phyloP scores from a whole-genome alignment of 2,329 filamentous ascomycete genomes.

The Cordyceps cateniannulata region DNA sequence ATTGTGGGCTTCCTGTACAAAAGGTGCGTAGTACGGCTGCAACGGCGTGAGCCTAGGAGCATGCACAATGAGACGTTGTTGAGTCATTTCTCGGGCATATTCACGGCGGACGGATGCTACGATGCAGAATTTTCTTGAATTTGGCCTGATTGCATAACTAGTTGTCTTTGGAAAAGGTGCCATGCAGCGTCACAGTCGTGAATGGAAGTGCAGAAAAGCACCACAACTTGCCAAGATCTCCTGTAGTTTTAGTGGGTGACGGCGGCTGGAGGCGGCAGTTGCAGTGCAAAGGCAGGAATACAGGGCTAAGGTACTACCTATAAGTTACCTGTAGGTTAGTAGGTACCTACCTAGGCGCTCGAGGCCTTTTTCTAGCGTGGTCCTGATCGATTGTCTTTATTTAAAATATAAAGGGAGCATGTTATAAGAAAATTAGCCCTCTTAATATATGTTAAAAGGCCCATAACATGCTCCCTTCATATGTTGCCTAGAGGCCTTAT shows the following conservation, averaged over 20 bases:
- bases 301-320: too few species aligned
- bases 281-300: background rate
- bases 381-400: too few species aligned
- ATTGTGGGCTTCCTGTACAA: background rate
- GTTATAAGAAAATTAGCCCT: too few species aligned
- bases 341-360: too few species aligned
- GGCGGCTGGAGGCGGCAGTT: background rate
- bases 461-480: too few species aligned
- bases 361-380: too few species aligned
- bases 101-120: background rate
- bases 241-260: background rate
- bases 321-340: too few species aligned
- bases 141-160: background rate
- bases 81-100: background rate
- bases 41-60: background rate
- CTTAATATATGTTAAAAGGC: too few species aligned
- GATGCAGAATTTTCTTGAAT: background rate
- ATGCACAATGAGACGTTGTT: background rate
- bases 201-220: background rate
- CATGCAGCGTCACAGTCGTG: background rate
- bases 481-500: too few species aligned
- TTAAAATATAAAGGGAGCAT: too few species aligned
- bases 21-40: background rate
- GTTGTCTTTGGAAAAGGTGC: background rate
- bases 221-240: background rate